Evolutionary conservation across 305 asterid genomes (phyloP).

Genomic region (Fraxinus latifolia): DNA sequence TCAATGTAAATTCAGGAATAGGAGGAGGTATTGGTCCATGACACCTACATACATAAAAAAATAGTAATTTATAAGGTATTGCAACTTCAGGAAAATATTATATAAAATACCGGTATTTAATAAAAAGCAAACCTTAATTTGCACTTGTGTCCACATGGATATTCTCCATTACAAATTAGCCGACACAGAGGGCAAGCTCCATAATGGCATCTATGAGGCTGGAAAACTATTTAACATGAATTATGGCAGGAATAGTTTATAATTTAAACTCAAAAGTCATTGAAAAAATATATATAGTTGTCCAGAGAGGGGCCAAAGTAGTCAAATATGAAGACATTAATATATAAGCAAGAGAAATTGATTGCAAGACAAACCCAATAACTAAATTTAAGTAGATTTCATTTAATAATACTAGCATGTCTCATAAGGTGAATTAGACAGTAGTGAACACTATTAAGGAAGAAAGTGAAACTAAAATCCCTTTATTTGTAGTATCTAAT

Average conservation of each 20-base stretch:
- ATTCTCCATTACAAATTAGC: slow-evolving; percentile 63
- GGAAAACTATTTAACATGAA: slow-evolving; percentile 27
- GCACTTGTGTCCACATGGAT: slow-evolving; percentile 80
- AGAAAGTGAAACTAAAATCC: background rate
- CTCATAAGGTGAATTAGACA: background rate
- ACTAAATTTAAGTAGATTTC: background rate
- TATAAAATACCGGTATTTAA: slow-evolving; percentile 9
- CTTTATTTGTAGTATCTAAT: background rate
- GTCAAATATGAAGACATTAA: background rate
- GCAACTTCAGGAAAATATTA: slow-evolving; percentile 10
- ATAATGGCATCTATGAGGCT: slow-evolving; percentile 96
- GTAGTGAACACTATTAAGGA: background rate
- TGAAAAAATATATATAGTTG: background rate
- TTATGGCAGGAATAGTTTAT: slow-evolving; percentile 7
- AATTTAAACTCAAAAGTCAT: background rate
- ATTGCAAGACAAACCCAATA: background rate
- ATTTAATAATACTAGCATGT: background rate
- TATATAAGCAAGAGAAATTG: background rate
- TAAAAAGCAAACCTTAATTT: slow-evolving; percentile 57
- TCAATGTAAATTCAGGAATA: slow-evolving; percentile 74
- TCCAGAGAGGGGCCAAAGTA: background rate
- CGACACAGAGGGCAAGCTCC: slow-evolving; percentile 89
- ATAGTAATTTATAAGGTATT: slow-evolving; percentile 11
- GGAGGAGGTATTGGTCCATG: slow-evolving; percentile 92
- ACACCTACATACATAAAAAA: slow-evolving; percentile 50